phyloP scores from a whole-genome alignment of 1,139 yeast species.

The Blastobotrys capitulatus region DNA sequence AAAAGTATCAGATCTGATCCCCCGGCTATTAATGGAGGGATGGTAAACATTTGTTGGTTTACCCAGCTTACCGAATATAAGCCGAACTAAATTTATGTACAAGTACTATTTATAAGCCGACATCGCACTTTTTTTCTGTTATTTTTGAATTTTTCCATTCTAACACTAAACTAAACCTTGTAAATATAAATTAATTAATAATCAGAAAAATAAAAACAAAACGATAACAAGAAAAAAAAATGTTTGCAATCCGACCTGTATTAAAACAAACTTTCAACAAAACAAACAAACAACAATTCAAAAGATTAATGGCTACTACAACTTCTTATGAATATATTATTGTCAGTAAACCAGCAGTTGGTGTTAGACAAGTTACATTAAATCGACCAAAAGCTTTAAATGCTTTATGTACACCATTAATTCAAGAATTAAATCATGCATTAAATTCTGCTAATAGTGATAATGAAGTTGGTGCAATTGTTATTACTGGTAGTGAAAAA shows the following conservation, averaged over 20 bases:
- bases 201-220: neutral
- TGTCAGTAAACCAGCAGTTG: constrained; percentile 37
- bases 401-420: constrained; percentile 51
- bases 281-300: constrained; percentile 14
- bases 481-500: constrained; percentile 41
- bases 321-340: constrained; percentile 37
- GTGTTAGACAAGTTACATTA: constrained; percentile 47
- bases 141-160: too few relatives aligned
- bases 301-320: constrained; percentile 20
- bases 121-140: too few relatives aligned
- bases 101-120: too few relatives aligned
- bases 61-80: too few relatives aligned
- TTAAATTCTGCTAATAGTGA: constrained; percentile 38
- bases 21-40: too few relatives aligned
- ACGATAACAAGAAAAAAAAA: too few relatives aligned
- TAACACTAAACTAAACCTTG: too few relatives aligned
- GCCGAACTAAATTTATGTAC: too few relatives aligned
- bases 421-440: constrained; percentile 40
- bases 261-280: constrained; percentile 30
- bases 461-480: constrained; percentile 41
- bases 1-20: too few relatives aligned
- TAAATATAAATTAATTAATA: neutral
- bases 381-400: constrained; percentile 64
- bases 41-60: too few relatives aligned
- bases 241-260: constrained; percentile 28